phyloP scores from a whole-genome alignment of 2,329 filamentous ascomycete species.

The Fusarium camptoceras region DNA sequence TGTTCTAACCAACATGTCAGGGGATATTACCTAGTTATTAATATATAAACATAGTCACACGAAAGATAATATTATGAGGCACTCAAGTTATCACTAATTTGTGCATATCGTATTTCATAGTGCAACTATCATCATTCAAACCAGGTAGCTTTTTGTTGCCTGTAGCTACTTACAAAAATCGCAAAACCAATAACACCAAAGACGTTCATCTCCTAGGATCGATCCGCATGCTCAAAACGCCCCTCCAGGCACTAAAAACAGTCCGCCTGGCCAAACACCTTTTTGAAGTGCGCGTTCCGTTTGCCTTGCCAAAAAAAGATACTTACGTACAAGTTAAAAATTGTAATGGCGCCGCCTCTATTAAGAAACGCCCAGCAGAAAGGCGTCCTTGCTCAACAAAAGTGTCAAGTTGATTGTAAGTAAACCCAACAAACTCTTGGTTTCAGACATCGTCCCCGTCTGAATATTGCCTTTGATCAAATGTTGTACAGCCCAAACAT shows the following conservation, averaged over 20 bases:
- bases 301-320: slow-evolving; percentile 48
- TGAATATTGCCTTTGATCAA: slow-evolving; percentile 40
- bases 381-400: slow-evolving; percentile 26
- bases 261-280: slow-evolving; percentile 55
- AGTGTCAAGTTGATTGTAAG: slow-evolving; percentile 20
- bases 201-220: slow-evolving; percentile 44
- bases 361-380: slow-evolving; percentile 15
- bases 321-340: slow-evolving; percentile 54
- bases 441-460: slow-evolving; percentile 39
- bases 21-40: not conserved
- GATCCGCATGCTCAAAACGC: slow-evolving; percentile 45
- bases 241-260: slow-evolving; percentile 43
- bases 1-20: not conserved
- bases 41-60: not conserved
- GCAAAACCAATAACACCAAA: slow-evolving; percentile 47
- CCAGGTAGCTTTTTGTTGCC: slow-evolving; percentile 48
- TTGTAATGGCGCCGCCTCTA: slow-evolving; percentile 25
- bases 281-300: slow-evolving; percentile 58
- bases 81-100: not conserved
- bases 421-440: slow-evolving; percentile 28
- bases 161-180: slow-evolving; percentile 42
- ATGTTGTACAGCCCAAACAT: slow-evolving; percentile 48
- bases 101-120: slow-evolving; percentile 38
- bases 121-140: slow-evolving; percentile 41
- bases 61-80: not conserved